A percentile compares a stretch with the other conserved stretches of the same genome.
phyloP scores from a whole-genome alignment of 192 early-diverging fungal genomes.

The Geosiphon pyriformis region DNA sequence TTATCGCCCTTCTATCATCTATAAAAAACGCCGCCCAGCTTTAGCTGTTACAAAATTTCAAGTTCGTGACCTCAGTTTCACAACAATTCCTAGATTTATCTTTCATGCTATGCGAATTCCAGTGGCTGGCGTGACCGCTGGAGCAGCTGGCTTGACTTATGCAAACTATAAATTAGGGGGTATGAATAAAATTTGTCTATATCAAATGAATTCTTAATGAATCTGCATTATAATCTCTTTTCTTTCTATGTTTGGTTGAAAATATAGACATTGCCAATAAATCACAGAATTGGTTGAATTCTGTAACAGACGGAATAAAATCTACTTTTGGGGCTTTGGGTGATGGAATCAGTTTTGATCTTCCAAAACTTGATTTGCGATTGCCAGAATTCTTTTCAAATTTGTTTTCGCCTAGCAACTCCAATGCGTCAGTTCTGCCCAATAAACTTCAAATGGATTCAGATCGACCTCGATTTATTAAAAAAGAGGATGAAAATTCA shows the following conservation, averaged over 20 bases:
- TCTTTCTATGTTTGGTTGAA: no score
- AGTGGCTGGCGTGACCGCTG: slow-evolving; percentile 49
- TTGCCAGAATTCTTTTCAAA: slow-evolving; percentile 32
- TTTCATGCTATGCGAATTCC: slow-evolving; percentile 52
- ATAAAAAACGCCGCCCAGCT: no score
- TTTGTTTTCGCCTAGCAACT: slow-evolving; percentile 14
- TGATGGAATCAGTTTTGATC: slow-evolving; percentile 30
- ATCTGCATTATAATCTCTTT: background rate
- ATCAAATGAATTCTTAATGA: background rate
- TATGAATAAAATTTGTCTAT: slow-evolving; percentile 18
- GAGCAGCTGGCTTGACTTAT: slow-evolving; percentile 53
- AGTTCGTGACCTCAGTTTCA: background rate
- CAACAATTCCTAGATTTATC: slow-evolving; percentile 35
- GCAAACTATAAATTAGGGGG: slow-evolving; percentile 59
- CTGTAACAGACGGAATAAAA: slow-evolving; percentile 33
- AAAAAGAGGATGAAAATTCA: slow-evolving; percentile 28
- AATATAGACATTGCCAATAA: slow-evolving; percentile 18
- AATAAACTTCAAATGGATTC: slow-evolving; percentile 20
- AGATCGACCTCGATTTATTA: slow-evolving; percentile 31
- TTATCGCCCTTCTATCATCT: no score
- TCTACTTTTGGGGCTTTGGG: slow-evolving; percentile 31
- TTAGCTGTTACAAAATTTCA: no score
- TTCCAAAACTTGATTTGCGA: slow-evolving; percentile 39
- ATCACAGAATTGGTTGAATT: slow-evolving; percentile 27
- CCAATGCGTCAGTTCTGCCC: slow-evolving; percentile 3